These are phyloP conservation scores for Rhododendron henanense DNA, from an alignment of 148 eudicot genomes.

Conservation along the genomic window DNA sequence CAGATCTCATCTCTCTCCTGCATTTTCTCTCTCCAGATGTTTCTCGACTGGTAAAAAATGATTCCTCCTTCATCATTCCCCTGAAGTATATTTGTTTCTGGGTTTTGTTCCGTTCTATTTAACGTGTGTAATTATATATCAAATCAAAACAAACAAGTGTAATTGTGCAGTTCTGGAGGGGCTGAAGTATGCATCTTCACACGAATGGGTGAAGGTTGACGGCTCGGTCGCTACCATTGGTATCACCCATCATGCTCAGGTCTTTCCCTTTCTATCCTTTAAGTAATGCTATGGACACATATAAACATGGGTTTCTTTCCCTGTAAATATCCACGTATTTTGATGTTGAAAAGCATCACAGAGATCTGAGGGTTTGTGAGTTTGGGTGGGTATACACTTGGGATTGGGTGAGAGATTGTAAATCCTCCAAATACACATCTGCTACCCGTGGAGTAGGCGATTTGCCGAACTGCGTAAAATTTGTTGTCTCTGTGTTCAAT, in stretches of 20 bases:
- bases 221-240: conserved; percentile 94
- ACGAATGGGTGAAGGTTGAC: conserved; percentile 96
- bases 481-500: background rate
- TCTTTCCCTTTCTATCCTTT: background rate
- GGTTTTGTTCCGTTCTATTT: background rate
- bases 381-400: background rate
- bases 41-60: conserved; percentile 67
- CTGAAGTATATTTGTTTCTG: background rate
- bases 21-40: conserved; percentile 67
- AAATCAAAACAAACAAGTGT: background rate
- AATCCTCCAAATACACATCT: background rate
- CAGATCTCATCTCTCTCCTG: conserved; percentile 44
- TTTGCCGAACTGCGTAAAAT: background rate
- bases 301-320: background rate
- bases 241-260: conserved; percentile 98
- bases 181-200: conserved; percentile 71
- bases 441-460: background rate
- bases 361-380: background rate
- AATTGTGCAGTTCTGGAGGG: conserved; percentile 67
- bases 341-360: background rate
- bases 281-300: background rate
- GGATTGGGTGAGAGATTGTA: background rate
- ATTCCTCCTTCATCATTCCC: background rate
- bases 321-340: background rate
- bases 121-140: background rate